Evolutionary conservation across 805 yeast genomes (phyloP).

Genomic region (Ogataea neopini): DNA sequence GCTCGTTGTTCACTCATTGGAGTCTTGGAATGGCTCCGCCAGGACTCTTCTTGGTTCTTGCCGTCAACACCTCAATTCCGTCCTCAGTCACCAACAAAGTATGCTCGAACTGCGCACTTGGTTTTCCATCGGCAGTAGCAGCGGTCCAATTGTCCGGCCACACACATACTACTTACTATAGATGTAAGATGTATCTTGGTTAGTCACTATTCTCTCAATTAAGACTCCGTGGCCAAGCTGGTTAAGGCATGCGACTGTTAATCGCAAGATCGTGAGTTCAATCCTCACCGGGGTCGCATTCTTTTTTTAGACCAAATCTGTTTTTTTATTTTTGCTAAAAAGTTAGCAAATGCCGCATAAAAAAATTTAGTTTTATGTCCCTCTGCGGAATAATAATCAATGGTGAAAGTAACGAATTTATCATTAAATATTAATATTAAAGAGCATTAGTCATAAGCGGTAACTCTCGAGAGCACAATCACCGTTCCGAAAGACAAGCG

Average conservation of each 20-base stretch:
- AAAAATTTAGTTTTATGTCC: neutral
- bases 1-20: no score
- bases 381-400: no score
- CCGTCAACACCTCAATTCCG: no score
- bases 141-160: no score
- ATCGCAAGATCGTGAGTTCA: conserved; percentile 32
- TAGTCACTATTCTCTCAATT: neutral
- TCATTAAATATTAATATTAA: conserved; percentile 3
- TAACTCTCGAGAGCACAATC: conserved; percentile 1
- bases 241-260: conserved; percentile 32
- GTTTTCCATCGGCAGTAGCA: no score
- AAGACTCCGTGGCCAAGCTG: conserved; percentile 31
- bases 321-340: no score
- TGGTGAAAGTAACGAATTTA: neutral
- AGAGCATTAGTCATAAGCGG: conserved; percentile 6
- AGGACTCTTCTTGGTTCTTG: no score
- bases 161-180: no score
- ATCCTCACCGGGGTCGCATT: conserved; percentile 29
- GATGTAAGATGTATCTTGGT: no score
- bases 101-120: no score
- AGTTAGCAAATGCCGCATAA: neutral
- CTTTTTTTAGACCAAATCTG: neutral
- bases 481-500: neutral
- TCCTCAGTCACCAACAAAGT: no score
- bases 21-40: no score